phyloP scores from a whole-genome alignment of 2,329 filamentous ascomycete genomes.

The Trichophyton simii region DNA sequence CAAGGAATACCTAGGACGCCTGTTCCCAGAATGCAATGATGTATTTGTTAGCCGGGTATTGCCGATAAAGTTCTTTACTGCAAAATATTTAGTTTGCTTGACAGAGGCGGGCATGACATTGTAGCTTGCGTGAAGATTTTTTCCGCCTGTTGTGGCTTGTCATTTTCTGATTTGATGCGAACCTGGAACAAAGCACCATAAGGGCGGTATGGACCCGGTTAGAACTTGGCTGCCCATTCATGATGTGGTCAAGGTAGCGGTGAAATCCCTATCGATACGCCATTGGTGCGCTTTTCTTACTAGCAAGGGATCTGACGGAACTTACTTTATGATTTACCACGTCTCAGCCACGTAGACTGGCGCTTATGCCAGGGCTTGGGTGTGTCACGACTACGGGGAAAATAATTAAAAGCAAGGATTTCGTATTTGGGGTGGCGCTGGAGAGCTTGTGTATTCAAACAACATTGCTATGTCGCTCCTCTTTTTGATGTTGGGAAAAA shows the following conservation, averaged over 20 bases:
- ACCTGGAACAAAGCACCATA: not conserved
- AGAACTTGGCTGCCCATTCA: not conserved
- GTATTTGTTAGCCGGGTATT: not conserved
- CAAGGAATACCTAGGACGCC: not conserved
- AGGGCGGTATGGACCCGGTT: not conserved
- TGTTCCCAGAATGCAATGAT: not conserved
- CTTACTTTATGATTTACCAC: not conserved
- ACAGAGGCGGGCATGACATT: not conserved
- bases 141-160: not conserved
- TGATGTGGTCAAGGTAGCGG: not conserved
- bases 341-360: not conserved
- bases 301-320: not conserved
- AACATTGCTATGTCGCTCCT: not conserved
- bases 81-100: not conserved
- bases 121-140: not conserved
- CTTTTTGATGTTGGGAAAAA: not conserved
- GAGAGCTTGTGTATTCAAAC: not conserved
- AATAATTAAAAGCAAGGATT: not conserved
- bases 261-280: not conserved
- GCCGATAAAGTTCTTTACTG: not conserved
- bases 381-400: not conserved
- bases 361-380: constrained; percentile 1
- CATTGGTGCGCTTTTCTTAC: not conserved
- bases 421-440: not conserved
- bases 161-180: not conserved